Base-by-base conservation (phyloP, 768 basidiomycete species). In the Xerocomellus chrysenteron region DNA sequence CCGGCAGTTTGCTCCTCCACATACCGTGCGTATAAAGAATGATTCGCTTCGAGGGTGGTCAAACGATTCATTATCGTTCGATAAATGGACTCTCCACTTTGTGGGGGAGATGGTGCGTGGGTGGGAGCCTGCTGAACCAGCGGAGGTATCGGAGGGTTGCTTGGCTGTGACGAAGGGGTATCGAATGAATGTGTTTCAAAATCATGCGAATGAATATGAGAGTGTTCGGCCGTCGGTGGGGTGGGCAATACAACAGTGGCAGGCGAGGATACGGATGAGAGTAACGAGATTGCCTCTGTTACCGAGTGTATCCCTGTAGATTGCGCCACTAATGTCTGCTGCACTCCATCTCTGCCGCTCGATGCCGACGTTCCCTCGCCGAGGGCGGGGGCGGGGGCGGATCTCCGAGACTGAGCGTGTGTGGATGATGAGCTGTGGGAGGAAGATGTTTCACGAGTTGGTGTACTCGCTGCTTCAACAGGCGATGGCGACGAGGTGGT, bases 1-100 rank as follows among this genome's bases (percentile, higher is more conserved):
- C 84, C 82, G 14, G 80, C 71, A 0, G 86, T 89, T 65, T 98
- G 96, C 66, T 95, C 93, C 63, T 94, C 94, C 13, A 97, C 86
- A 67, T 97, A 98, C 17, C 85, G 73, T 21, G 86, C 81, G 43
- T 92, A 88, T 4, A 98, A 78, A 0, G 92, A 92, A 47, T 94
- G 89, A 63, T 95, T 97, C 10, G 82, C 81, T 71, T 98, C 95
- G 14, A 98, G 80, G 7, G 84, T 82, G 3, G 84, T 82, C 12
- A 99, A 80, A 8, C 94, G 87, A 63, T 97, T 96, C 85, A 95
- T 95, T 62, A 98, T 99, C 13, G 88, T 92, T 9, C 94, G 88
- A 65, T 97, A 98, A 61, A 99, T 94, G 2, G 93, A 95, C 69
- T 99, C 97, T 24, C 91, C 92, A 13, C 63, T 47, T 11, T 69